Conservation (phyloP, 2,329 filamentous ascomycete genomes). For the Bipolaris victoriae region DNA sequence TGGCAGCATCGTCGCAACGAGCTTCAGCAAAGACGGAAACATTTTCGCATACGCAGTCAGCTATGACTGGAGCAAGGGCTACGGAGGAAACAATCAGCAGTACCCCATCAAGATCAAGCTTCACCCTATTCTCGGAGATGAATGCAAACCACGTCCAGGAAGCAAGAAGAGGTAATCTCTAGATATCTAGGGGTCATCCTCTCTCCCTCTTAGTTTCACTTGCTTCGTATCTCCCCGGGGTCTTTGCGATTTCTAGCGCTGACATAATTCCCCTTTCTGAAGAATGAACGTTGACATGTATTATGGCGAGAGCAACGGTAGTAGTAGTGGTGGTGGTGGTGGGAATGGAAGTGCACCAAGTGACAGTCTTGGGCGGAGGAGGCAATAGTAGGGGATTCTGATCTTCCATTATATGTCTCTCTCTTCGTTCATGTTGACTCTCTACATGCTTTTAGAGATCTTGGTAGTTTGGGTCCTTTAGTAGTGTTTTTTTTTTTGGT, state of each 20-base stretch:
- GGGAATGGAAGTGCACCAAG: neutral
- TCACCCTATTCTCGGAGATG: conserved; percentile 56
- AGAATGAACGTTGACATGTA: neutral
- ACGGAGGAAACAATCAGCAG: conserved; percentile 75
- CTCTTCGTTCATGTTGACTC: neutral
- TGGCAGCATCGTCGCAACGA: conserved; percentile 86
- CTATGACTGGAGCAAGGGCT: conserved; percentile 99
- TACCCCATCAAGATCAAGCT: conserved; percentile 59
- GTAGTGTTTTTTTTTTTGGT: neutral
- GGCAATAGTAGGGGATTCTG: neutral
- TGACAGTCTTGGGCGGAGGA: neutral
- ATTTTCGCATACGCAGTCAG: conserved; percentile 72
- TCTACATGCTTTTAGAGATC: neutral
- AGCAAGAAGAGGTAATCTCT: conserved; percentile 53
- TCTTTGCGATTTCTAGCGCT: neutral
- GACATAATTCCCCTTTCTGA: neutral
- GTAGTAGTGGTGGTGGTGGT: neutral
- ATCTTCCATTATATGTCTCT: neutral
- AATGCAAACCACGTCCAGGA: conserved; percentile 58
- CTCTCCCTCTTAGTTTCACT: neutral
- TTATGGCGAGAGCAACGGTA: neutral
- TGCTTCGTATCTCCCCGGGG: neutral
- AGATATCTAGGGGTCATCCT: neutral
- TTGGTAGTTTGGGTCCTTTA: neutral
- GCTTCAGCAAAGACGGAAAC: conserved; percentile 84